phyloP scores from a whole-genome alignment of 1,284 basidiomycete species.

The Cutaneotrichosporon sp. region DNA sequence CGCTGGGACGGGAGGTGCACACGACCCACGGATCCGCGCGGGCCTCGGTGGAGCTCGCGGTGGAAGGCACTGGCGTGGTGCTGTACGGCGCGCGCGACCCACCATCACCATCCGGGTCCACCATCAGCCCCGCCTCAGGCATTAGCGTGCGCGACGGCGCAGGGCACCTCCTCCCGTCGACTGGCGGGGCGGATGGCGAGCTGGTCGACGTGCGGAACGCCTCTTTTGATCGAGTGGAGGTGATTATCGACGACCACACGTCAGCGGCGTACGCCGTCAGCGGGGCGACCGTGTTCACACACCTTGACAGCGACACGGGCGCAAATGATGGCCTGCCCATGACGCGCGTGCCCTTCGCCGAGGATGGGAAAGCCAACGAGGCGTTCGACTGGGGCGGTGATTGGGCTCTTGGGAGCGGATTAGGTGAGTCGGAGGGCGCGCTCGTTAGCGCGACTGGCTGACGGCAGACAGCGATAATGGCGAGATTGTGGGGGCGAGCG shows the following conservation, averaged over 20 bases:
- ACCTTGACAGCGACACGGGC: neutral
- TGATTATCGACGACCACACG: neutral
- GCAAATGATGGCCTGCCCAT: neutral
- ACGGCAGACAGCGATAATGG: neutral
- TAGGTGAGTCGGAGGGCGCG: neutral
- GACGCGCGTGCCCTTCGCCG: neutral
- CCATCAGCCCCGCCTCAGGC: neutral
- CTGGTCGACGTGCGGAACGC: neutral
- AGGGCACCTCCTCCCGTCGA: neutral
- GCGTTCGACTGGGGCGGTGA: neutral
- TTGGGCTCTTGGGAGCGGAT: neutral
- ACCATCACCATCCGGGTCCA: neutral
- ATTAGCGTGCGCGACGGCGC: neutral
- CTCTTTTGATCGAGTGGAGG: neutral
- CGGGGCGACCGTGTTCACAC: neutral
- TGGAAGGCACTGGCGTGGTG: conserved; percentile 1
- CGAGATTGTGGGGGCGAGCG: neutral
- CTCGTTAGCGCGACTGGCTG: neutral
- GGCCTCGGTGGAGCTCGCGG: neutral
- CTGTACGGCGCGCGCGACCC: conserved; percentile 4
- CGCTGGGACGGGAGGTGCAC: neutral
- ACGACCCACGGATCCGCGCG: neutral
- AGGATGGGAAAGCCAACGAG: neutral
- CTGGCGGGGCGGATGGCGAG: neutral
- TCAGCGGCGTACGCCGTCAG: neutral